These are phyloP conservation scores for Xanthoceras sorbifolium DNA, from an alignment of 345 rosid species.

Conservation along the genomic window DNA sequence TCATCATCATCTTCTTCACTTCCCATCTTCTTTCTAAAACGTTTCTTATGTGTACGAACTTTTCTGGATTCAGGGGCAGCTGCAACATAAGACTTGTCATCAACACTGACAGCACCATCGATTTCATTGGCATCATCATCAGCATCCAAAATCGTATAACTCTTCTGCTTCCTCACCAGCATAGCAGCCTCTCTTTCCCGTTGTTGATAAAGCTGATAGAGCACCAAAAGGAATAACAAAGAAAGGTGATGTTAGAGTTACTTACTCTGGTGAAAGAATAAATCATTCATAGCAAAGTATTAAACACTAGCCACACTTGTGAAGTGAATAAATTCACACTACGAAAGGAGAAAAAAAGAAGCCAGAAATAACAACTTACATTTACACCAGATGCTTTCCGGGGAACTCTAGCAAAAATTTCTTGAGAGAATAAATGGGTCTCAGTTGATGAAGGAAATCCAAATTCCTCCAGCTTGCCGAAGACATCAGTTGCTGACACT, in stretches of 20 bases:
- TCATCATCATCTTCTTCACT: constrained; percentile 69
- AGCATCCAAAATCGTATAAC: constrained; percentile 74
- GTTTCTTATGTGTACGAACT: constrained; percentile 52
- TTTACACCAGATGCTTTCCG: constrained; percentile 46
- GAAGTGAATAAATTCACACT: background rate
- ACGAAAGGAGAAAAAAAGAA: background rate
- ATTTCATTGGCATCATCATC: constrained; percentile 56
- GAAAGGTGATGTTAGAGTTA: background rate
- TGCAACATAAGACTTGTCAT: constrained; percentile 30
- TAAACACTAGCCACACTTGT: background rate
- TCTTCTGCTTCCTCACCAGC: constrained; percentile 69
- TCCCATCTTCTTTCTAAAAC: constrained; percentile 83
- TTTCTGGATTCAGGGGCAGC: constrained; percentile 44
- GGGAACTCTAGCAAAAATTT: constrained; percentile 60
- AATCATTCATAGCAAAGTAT: background rate
- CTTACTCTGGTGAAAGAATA: background rate
- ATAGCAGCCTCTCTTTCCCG: constrained; percentile 87
- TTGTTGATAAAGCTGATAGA: constrained; percentile 66
- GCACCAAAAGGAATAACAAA: constrained; percentile 5
- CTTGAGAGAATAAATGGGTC: constrained; percentile 54
- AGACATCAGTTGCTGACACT: constrained; percentile 55
- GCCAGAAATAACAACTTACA: constrained; percentile 44
- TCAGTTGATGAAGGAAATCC: constrained; percentile 58
- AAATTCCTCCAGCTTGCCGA: constrained; percentile 49
- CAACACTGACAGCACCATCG: constrained; percentile 26